phyloP scores from a whole-genome alignment of 306 rosid species.

The Corylus americana region DNA sequence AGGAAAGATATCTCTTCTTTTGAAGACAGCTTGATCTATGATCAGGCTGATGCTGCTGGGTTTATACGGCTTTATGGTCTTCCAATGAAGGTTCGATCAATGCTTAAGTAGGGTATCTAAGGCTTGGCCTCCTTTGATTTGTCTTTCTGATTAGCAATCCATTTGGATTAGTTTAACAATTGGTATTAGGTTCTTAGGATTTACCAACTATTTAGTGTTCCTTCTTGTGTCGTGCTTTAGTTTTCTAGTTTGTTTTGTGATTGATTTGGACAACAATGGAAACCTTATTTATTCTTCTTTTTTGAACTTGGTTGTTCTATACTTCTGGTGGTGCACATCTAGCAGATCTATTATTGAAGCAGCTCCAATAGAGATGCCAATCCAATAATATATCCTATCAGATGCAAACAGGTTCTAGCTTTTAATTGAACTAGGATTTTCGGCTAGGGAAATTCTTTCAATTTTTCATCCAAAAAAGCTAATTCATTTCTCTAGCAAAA shows the following conservation, averaged over 20 bases:
- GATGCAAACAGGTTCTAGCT: no score
- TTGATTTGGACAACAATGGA: neutral
- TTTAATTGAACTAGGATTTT: no score
- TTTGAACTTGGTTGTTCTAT: no score
- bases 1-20: constrained; percentile 92
- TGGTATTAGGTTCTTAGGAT: neutral
- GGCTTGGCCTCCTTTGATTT: neutral
- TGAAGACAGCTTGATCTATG: constrained; percentile 76
- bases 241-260: neutral
- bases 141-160: neutral
- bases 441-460: no score
- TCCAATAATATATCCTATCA: no score
- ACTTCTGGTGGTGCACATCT: no score
- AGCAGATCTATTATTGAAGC: no score
- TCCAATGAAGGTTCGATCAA: constrained; percentile 79
- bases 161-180: neutral
- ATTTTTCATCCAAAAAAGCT: no score
- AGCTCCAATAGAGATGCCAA: no score
- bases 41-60: constrained; percentile 95
- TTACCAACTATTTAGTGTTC: neutral
- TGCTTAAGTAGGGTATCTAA: constrained; percentile 56
- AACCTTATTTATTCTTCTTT: no score
- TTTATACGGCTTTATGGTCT: constrained; percentile 92
- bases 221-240: neutral
- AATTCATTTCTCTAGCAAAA: no score